phyloP scores from a whole-genome alignment of 768 basidiomycete genomes.

The Naganishia vishniacii region DNA sequence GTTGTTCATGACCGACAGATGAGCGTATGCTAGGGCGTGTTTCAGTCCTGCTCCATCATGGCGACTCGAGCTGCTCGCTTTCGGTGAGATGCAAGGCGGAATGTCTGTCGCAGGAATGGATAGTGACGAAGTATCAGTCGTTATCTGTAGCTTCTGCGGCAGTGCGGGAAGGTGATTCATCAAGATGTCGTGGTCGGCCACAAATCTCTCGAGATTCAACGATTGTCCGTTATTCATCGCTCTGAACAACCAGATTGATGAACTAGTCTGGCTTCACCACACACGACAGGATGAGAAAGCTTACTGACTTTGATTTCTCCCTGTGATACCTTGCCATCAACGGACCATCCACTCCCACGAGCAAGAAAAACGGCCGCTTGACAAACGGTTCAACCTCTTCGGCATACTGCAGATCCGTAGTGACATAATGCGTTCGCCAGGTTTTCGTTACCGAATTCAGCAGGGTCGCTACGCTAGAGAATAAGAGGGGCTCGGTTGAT shows the following conservation, averaged over 20 bases:
- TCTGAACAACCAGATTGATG: too few species aligned
- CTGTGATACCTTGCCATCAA: constrained; percentile 64
- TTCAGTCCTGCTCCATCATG: neutral
- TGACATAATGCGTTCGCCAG: constrained; percentile 78
- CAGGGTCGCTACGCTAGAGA: constrained; percentile 48
- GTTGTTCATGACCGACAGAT: constrained; percentile 46
- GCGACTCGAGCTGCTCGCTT: neutral
- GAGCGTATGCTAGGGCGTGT: constrained; percentile 33
- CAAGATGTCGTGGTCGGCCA: constrained; percentile 63
- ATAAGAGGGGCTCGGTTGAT: neutral
- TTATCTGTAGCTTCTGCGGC: neutral
- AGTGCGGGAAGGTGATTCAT: constrained; percentile 28
- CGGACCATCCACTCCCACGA: constrained; percentile 78
- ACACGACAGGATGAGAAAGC: too few species aligned
- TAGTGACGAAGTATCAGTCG: constrained; percentile 25
- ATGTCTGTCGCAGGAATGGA: neutral
- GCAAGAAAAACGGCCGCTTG: constrained; percentile 83
- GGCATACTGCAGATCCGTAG: constrained; percentile 59
- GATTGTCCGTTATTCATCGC: neutral
- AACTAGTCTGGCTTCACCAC: too few species aligned
- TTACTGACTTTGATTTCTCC: constrained; percentile 51
- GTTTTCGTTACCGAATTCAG: constrained; percentile 70
- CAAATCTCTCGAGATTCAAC: constrained; percentile 62
- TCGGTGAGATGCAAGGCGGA: constrained; percentile 6
- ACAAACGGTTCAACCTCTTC: constrained; percentile 63